Evolutionary conservation across 306 rosid species (phyloP), one percentile per base, ranked within the genome.

Genomic region (Erythrophleum fordii): DNA sequence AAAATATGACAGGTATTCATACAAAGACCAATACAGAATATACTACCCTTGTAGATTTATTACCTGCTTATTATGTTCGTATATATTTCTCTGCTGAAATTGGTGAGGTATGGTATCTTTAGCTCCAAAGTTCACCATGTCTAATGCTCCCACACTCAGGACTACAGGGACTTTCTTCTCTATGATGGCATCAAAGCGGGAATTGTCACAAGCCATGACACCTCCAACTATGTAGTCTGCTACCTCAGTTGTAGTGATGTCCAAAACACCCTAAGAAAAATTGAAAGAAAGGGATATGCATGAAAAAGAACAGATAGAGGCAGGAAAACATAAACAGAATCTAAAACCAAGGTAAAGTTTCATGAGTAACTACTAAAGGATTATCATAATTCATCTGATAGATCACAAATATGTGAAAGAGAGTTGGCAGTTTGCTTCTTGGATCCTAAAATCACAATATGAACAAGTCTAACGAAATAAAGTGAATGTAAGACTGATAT

Each of bases 61-160:
- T 86, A 94, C 98, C 98, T 95, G 95, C 78, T 90, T 90, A 82
- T 85, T 92, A 75, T 91, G 98, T 67, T 91, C 97, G 82, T 89
- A 84, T 76, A 90, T 87, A 84, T 89, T 86, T 77, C 98, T 89
- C 58, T 82, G 84, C 70, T 85, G 92, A 80, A 90, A 95, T 52
- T 76, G 46, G 41, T 82, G 85, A 28, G 97, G 94, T 81, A 95
- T 79, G 46, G 95, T 91, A 84, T 92, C 92, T 82, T 81, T 92
- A 18, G 92, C 83, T 80, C 98, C 97, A 80, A 91, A 95, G 84
- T 91, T 95, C 72, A 92, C 97, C 97, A 91, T 89, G 88, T 95
- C 98, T 76, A 95, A 83, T 55, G 98, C 97, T 79, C 98, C 98
- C 22, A 91, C 91, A 37, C 97, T 92, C 37, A 92, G 79, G 70